Base-by-base conservation (phyloP, 768 basidiomycete species). In the Coprinopsis sp. region DNA sequence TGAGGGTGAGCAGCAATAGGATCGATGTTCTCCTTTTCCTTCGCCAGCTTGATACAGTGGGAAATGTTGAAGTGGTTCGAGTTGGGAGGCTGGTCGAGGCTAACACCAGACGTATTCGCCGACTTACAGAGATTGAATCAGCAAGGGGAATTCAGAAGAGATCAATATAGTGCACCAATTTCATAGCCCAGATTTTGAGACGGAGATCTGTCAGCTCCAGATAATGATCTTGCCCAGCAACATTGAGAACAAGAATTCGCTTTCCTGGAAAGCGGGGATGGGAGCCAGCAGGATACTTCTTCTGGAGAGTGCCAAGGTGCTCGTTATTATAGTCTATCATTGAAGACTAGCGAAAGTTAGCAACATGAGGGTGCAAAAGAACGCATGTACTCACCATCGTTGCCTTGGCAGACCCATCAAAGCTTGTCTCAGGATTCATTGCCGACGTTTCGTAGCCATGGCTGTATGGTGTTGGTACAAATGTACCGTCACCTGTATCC, bases 341-440 rank as follows among this genome's bases (percentile, higher is more conserved):
- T 8, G 36, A 21, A 12, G 19, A 8, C 10, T 41, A 22, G 22
- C 8, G 22, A 6, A 24, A 10, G 11, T 13, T 23, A 24, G 25
- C n/a, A 24, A 10, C 6, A 24, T 13, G 12, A 19, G 7, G 25
- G 22, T 41, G 22, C 6, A 24, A 24, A 24, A 21, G 14, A 10
- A 23, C 22, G 25, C 22, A 21, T 41, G n/a, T n/a, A n/a, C n/a
- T n/a, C n/a, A 41, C 25, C 6, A 41, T 23, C n/a, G 24, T 18
- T n/a, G 36, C 24, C 30, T 47, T 47, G 23, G 36, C 46, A 11
- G 46, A 47, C 19, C 23, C n/a, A n/a, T 47, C 46, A 18, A 24
- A 14, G 14, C 3, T 27, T 7, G 34, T 21, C 14, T 38, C 24
- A 4, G 7, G 24, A 12, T 14, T 11, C 18, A 7, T 7, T 8